Evolutionary conservation across 2,329 filamentous ascomycete species (phyloP), one percentile per base, ranked within the genome.

Genomic region (Aspergillus sergii): DNA sequence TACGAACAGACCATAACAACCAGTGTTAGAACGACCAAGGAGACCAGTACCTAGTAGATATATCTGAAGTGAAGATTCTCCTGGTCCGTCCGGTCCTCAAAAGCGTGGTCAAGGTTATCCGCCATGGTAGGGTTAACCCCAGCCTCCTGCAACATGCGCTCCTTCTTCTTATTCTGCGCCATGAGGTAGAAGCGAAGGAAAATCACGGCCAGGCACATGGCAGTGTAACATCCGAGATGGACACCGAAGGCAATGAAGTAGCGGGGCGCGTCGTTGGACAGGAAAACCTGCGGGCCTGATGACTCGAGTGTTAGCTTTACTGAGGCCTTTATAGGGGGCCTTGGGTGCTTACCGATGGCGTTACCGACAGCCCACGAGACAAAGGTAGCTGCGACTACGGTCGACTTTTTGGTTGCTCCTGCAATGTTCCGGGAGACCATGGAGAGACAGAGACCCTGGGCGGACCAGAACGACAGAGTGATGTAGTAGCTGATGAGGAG

Each of bases 401-500:
- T 84, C 0, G 85, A 84, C 75, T 91, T 92, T 79, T 93, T 93
- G 1, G 90, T 92, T 69, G 91, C 88, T 0, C 90, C 90, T 30
- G 87, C 90, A 11, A 91, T 81, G 71, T 92, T 92, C 19, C 89
- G 84, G 0, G 86, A 87, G 61, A 91, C 83, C 81, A 92, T 84
- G 16, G 88, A 89, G 69, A 92, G 83, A 9, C 85, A 81, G 14
- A 92, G 80, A 1, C 88, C 90, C 70, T 90, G 86, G 0, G 89
- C 89, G 0, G 90, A 88, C 90, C 90, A 93, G 84, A 93, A 93
- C 6, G 88, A 91, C 21, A 92, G 83, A 0, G 88, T 89, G 65
- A 93, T 89, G 78, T 93, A 93, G 81, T 93, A 93, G 71, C 84
- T 86, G 71, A 93, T 86, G 16, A 93, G 79, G 0, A 93, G 82